Percentiles rank a stretch among this genome's conserved stretches.
These are phyloP conservation scores for Rosa chinensis DNA, from an alignment of 306 rosid genomes.

Conservation along the genomic window DNA sequence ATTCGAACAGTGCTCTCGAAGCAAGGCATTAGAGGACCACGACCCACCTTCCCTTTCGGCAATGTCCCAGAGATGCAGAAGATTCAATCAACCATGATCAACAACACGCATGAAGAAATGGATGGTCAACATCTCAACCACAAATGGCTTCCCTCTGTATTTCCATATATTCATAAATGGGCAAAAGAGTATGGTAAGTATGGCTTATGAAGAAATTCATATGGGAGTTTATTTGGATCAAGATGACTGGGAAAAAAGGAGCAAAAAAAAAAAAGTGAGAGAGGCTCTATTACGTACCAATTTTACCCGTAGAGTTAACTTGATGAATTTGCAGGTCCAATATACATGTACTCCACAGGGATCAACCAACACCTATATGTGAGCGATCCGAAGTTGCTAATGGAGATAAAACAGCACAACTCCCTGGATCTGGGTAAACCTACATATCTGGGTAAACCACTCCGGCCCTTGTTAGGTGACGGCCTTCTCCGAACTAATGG, in stretches of 20 bases:
- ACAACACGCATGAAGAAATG: background rate
- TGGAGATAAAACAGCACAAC: background rate
- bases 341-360: conserved; percentile 1
- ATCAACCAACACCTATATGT: background rate
- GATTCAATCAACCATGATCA: conserved; percentile 9
- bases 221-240: too few species aligned
- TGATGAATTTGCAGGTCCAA: background rate
- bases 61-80: conserved; percentile 4
- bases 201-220: background rate
- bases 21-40: conserved; percentile 17
- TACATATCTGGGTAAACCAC: background rate
- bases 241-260: too few species aligned
- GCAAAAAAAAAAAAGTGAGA: too few species aligned
- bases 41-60: background rate
- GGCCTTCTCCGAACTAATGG: background rate
- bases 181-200: background rate
- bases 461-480: background rate
- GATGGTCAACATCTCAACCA: background rate
- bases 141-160: conserved; percentile 5
- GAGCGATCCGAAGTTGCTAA: background rate
- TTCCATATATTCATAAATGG: conserved; percentile 1
- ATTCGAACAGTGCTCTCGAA: background rate
- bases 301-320: background rate
- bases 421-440: background rate
- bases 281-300: too few species aligned